These are phyloP conservation scores for Nemania sp. DNA, from an alignment of 2,329 filamentous ascomycete species.

Conservation along the genomic window DNA sequence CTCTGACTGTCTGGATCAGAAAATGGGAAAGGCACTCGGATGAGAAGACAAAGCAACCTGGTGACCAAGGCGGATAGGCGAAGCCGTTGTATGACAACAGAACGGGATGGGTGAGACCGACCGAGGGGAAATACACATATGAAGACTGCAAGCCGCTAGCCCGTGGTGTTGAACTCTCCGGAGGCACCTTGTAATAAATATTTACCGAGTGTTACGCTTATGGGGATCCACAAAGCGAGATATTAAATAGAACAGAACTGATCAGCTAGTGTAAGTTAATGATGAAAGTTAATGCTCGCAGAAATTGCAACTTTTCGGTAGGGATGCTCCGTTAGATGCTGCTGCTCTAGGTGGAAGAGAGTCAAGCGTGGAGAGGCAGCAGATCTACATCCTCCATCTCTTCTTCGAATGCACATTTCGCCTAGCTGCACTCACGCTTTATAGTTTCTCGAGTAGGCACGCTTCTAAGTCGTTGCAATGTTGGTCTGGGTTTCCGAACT, in stretches of 20 bases:
- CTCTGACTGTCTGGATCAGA: no score
- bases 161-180: background rate
- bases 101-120: background rate
- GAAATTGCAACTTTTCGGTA: slow-evolving; percentile 7
- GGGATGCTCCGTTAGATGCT: background rate
- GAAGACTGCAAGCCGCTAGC: no score
- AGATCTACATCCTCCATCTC: slow-evolving; percentile 10
- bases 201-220: background rate
- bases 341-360: background rate
- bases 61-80: background rate
- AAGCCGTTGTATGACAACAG: background rate
- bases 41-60: background rate
- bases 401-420: background rate
- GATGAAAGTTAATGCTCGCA: slow-evolving; percentile 10
- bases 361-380: background rate
- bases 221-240: background rate
- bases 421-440: slow-evolving; percentile 32
- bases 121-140: no score
- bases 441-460: slow-evolving; percentile 47
- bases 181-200: background rate
- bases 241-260: no score
- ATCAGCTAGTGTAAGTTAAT: no score
- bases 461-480: slow-evolving; percentile 52
- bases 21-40: no score
- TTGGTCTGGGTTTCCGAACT: slow-evolving; percentile 40